Evolutionary conservation across 225 moss, liverwort and hornwort genomes (phyloP), one percentile per base, ranked within the genome.

Genomic region (Bryum argenteum): DNA sequence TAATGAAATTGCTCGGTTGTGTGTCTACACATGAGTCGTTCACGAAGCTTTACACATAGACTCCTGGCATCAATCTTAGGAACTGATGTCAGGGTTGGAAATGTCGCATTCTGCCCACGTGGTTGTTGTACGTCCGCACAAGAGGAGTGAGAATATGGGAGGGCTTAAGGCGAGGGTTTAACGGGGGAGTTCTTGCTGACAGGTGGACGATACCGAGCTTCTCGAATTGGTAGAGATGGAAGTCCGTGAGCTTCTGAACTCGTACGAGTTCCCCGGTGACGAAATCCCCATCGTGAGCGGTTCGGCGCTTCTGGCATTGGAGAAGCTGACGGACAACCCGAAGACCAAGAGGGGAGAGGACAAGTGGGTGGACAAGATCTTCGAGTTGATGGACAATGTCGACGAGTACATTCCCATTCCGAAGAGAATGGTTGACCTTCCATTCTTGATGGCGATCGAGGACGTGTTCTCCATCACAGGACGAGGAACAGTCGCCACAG

Each of bases 391-490:
- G 93, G 86, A 89, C 2, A 28, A 82, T 17, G 91, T 94, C 13
- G 91, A 94, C 75, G 45, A 78, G 6, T 91, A 91, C 74, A 91
- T 94, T 16, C 91, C 93, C 6, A 78, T 88, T 11, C 93, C 93
- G 8, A 38, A 70, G 63, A 79, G 89, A 17, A 74, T 84, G 69
- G 73, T 80, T 13, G 89, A 93, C 41, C 69, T 86, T 71, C 93
- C 93, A 3, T 94, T 94, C 54, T 70, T 94, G 41, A 83, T 91
- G 75, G 86, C 91, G 26, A 81, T 94, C 55, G 93, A 94, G 80
- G 93, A 94, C 63, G 93, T 94, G 33, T 94, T 94, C 63, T 88
- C 93, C 64, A 94, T 94, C 65, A 85, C 85, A 11, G 93, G 93
- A 43, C 83, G 93, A 45, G 93, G 91, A 24, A 93, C 89, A 4